These are phyloP conservation scores for Myxozyma vanderwaltii DNA, from an alignment of 805 yeast species.

Conservation along the genomic window DNA sequence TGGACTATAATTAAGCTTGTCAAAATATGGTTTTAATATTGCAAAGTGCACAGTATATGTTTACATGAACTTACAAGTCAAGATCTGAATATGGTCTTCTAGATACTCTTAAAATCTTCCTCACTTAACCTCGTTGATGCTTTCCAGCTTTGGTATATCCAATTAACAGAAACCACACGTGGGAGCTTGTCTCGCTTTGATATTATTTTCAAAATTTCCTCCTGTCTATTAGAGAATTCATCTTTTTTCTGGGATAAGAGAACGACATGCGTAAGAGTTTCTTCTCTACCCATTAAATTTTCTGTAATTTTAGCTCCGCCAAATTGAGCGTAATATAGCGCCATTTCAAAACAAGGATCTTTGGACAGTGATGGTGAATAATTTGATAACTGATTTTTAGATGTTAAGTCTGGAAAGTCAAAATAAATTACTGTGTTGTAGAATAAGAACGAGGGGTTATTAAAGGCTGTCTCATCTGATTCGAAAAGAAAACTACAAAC, in stretches of 20 bases:
- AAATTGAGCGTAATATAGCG: constrained; percentile 20
- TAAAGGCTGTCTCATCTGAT: constrained; percentile 38
- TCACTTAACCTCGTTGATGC: constrained; percentile 38
- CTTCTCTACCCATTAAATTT: constrained; percentile 38
- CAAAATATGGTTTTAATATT: no score
- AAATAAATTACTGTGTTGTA: constrained; percentile 11
- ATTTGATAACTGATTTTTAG: background rate
- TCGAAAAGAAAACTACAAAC: constrained; percentile 31
- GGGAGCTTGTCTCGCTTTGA: constrained; percentile 5
- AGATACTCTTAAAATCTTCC: constrained; percentile 18
- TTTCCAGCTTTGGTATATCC: constrained; percentile 46
- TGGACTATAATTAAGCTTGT: no score
- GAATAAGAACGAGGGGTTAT: constrained; percentile 37
- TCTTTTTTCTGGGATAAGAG: constrained; percentile 31
- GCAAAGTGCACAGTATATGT: no score
- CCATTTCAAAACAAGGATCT: background rate
- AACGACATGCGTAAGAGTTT: constrained; percentile 44
- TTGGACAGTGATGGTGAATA: background rate
- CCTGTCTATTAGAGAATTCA: background rate
- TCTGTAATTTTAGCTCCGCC: constrained; percentile 50
- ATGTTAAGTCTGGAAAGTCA: constrained; percentile 5
- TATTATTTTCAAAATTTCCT: background rate
- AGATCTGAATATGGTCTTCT: background rate
- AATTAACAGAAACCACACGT: constrained; percentile 43
- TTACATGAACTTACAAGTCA: no score